Percentiles rank a stretch among this genome's conserved stretches.
These are phyloP conservation scores for Leccinum pellstonianum DNA, from an alignment of 768 basidiomycete genomes.

Conservation along the genomic window DNA sequence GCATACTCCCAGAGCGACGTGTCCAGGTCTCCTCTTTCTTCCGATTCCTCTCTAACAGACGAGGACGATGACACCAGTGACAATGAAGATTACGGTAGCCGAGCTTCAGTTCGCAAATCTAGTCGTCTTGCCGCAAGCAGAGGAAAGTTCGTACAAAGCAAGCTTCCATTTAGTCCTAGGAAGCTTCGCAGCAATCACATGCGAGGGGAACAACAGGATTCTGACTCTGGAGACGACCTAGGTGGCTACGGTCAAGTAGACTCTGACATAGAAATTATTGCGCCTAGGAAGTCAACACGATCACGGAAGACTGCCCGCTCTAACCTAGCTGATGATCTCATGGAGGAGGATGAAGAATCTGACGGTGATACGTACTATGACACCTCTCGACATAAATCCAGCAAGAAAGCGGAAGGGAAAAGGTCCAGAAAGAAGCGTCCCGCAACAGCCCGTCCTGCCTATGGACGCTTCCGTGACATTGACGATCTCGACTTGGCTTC, in stretches of 20 bases:
- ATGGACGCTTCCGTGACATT: constrained; percentile 46
- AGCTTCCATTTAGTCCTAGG: constrained; percentile 66
- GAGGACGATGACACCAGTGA: constrained; percentile 24
- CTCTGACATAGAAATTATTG: constrained; percentile 23
- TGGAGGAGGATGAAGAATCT: constrained; percentile 31
- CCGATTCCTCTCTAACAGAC: constrained; percentile 29
- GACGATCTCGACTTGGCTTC: constrained; percentile 41
- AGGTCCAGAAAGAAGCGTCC: constrained; percentile 32
- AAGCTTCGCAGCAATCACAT: constrained; percentile 46
- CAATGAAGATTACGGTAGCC: constrained; percentile 10
- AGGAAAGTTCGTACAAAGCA: constrained; percentile 21
- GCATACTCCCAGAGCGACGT: constrained; percentile 14
- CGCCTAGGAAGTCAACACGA: constrained; percentile 51
- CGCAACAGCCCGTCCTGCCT: constrained; percentile 44
- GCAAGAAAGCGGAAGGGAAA: constrained; percentile 2
- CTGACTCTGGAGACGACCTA: constrained; percentile 41
- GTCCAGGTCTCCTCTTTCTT: constrained; percentile 4
- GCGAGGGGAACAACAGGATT: constrained; percentile 22
- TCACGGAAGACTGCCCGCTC: constrained; percentile 38
- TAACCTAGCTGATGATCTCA: constrained; percentile 31
- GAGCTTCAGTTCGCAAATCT: constrained; percentile 14
- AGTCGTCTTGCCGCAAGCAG: constrained; percentile 13
- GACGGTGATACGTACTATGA: constrained; percentile 38
- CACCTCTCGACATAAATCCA: constrained; percentile 10
- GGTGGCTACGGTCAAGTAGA: constrained; percentile 39